Evolutionary conservation across 805 yeast genomes (phyloP).

Genomic region (Citeromyces nyonsensis): DNA sequence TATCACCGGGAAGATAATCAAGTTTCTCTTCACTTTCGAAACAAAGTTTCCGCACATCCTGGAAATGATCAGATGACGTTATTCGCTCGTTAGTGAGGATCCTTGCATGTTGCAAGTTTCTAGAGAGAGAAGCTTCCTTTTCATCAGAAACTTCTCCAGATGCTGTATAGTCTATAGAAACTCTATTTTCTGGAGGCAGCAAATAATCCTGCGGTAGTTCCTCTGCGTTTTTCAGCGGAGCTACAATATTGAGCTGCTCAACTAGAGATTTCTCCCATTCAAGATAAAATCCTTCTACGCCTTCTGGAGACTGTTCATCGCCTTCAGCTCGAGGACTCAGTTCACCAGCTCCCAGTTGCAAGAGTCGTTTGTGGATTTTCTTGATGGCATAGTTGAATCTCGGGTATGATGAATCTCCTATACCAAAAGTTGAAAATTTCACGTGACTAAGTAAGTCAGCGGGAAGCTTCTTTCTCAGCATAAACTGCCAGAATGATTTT

Average conservation of each 20-base stretch:
- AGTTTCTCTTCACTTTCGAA: constrained; percentile 17
- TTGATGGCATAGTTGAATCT: constrained; percentile 78
- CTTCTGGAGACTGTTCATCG: constrained; percentile 72
- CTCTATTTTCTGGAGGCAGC: constrained; percentile 19
- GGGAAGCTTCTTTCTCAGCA: constrained; percentile 53
- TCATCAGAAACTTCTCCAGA: constrained; percentile 15
- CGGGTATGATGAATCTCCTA: constrained; percentile 90
- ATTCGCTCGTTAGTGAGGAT: constrained; percentile 40
- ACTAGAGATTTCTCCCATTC: constrained; percentile 53
- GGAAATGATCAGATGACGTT: constrained; percentile 66
- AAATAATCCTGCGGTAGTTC: constrained; percentile 17
- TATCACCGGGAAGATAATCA: constrained; percentile 63
- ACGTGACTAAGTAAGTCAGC: constrained; percentile 43
- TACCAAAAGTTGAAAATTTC: constrained; percentile 61
- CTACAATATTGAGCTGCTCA: constrained; percentile 13
- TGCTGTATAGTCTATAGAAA: constrained; percentile 13
- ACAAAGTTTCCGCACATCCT: constrained; percentile 63
- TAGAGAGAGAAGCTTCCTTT: constrained; percentile 12
- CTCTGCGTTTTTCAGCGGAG: constrained; percentile 17
- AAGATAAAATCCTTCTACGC: constrained; percentile 58
- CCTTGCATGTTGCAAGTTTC: constrained; percentile 23
- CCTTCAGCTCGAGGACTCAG: constrained; percentile 70
- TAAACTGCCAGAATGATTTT: constrained; percentile 55
- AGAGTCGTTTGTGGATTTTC: constrained; percentile 63
- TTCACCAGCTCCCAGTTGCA: constrained; percentile 72